phyloP scores from a whole-genome alignment of 192 early-diverging fungal species.

The Backusella luteola region DNA sequence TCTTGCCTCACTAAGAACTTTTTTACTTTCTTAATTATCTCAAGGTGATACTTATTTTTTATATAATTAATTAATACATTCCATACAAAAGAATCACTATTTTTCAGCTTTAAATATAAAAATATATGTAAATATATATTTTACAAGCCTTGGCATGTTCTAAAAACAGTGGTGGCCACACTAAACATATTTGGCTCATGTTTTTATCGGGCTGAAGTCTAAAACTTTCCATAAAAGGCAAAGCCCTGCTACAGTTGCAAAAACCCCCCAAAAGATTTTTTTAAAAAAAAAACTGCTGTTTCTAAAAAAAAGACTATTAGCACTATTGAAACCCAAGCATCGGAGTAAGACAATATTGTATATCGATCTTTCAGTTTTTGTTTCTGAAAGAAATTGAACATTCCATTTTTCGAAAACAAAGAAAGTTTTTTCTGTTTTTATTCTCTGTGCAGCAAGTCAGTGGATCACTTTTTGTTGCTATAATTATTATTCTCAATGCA shows the following conservation, averaged over 20 bases:
- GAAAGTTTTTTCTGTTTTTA: background rate
- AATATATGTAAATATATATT: background rate
- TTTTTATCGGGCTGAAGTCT: background rate
- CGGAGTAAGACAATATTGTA: background rate
- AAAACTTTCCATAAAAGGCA: background rate
- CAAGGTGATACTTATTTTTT: background rate
- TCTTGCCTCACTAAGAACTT: background rate
- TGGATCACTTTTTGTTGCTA: background rate
- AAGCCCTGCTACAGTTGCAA: background rate
- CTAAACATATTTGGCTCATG: background rate
- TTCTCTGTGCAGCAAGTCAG: background rate
- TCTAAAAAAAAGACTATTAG: background rate
- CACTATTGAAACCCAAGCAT: background rate
- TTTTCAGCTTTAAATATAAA: background rate
- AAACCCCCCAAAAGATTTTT: background rate
- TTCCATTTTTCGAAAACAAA: background rate
- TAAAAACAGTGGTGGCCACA: background rate
- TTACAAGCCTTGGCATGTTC: background rate
- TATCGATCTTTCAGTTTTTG: background rate
- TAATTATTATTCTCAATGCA: background rate
- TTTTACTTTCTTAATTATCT: background rate
- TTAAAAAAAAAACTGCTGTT: background rate
- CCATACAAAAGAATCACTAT: background rate
- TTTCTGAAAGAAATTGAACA: background rate
- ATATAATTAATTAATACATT: background rate